Conservation (phyloP, 306 rosid genomes). For the Quillaja saponaria region DNA sequence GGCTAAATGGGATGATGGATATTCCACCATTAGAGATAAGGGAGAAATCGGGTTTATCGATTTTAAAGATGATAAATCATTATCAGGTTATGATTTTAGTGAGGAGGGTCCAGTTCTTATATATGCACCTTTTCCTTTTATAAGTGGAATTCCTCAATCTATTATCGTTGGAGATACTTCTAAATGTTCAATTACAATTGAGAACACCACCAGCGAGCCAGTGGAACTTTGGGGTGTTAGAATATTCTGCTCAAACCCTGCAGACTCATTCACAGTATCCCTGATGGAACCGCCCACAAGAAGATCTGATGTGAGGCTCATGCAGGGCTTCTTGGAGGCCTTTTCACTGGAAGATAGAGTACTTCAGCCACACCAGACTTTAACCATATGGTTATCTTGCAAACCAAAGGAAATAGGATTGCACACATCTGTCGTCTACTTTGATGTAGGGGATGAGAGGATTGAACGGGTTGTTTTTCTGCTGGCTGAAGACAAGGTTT, state of each 20-base stretch:
- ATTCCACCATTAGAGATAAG: constrained; percentile 53
- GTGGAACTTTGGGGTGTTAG: constrained; percentile 51
- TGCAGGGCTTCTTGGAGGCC: constrained; percentile 38
- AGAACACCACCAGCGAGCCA: constrained; percentile 47
- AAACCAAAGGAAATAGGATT: constrained; percentile 50
- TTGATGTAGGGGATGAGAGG: constrained; percentile 42
- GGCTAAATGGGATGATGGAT: constrained; percentile 40
- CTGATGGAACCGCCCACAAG: constrained; percentile 47
- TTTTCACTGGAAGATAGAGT: constrained; percentile 48
- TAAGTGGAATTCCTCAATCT: constrained; percentile 49
- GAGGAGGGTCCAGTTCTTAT: constrained; percentile 47
- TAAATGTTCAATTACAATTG: constrained; percentile 34
- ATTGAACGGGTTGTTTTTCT: constrained; percentile 52
- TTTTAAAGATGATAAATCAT: constrained; percentile 45
- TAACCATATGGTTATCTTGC: constrained; percentile 61
- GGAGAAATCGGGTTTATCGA: constrained; percentile 58
- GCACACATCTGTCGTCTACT: constrained; percentile 47
- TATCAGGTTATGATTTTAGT: constrained; percentile 36
- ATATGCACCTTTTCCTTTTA: constrained; percentile 48
- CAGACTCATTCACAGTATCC: constrained; percentile 52
- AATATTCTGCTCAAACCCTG: constrained; percentile 51
- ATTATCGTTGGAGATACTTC: constrained; percentile 30
- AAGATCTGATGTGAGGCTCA: constrained; percentile 27
- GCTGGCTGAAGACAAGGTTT: constrained; percentile 52
- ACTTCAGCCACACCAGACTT: constrained; percentile 53